A percentile compares a stretch with the other conserved stretches of the same genome.
phyloP scores from a whole-genome alignment of 148 eudicot genomes.

The Beta vulgaris region DNA sequence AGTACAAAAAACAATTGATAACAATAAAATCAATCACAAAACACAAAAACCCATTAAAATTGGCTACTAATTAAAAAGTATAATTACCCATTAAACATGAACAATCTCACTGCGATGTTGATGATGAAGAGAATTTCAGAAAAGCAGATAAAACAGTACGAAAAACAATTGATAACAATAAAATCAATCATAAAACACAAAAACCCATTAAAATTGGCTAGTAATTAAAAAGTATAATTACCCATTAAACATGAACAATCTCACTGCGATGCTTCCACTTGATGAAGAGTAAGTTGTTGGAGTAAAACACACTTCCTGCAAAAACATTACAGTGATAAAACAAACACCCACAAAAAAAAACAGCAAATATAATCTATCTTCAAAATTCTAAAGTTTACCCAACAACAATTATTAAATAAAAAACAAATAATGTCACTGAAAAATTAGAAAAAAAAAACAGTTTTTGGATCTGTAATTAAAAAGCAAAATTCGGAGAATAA shows the following conservation, averaged over 20 bases:
- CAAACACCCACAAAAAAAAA: too few relatives aligned
- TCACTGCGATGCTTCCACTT: neutral
- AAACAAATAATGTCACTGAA: too few relatives aligned
- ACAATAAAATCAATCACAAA: neutral
- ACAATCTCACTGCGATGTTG: neutral
- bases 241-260: neutral
- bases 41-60: neutral
- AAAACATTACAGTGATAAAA: too few relatives aligned
- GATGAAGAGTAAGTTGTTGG: neutral
- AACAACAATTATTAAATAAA: too few relatives aligned
- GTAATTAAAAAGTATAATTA: neutral
- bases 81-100: neutral
- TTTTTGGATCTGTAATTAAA: too few relatives aligned
- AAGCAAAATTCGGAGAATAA: too few relatives aligned
- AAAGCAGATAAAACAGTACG: slow-evolving; percentile 1
- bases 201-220: neutral
- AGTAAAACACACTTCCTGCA: too few relatives aligned
- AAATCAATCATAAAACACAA: neutral
- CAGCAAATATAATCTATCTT: too few relatives aligned
- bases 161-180: neutral
- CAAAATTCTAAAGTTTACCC: too few relatives aligned
- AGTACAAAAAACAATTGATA: neutral
- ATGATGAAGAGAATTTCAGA: neutral
- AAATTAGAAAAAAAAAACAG: too few relatives aligned
- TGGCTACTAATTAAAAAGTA: neutral